phyloP scores from a whole-genome alignment of 495 filamentous ascomycete species.

The Gamarada debralockiae region DNA sequence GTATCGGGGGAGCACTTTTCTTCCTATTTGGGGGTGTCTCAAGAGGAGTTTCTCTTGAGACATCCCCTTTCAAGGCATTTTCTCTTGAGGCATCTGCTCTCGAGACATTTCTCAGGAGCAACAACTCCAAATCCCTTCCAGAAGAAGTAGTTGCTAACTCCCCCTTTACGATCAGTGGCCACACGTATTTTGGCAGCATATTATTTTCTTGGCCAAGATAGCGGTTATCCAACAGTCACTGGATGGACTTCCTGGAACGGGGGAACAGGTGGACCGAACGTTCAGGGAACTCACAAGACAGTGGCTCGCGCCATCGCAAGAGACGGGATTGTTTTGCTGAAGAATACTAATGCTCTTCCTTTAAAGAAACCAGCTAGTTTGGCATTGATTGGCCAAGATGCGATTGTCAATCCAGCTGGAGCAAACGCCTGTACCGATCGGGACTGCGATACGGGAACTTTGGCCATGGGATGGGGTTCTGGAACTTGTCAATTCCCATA shows the following conservation, averaged over 20 bases:
- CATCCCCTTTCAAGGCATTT: too few species aligned
- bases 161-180: too few species aligned
- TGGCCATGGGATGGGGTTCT: constrained; percentile 93
- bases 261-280: constrained; percentile 72
- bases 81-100: too few species aligned
- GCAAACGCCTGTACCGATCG: constrained; percentile 85
- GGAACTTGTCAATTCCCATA: constrained; percentile 89
- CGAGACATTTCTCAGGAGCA: too few species aligned
- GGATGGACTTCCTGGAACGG: constrained; percentile 87
- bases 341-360: constrained; percentile 78
- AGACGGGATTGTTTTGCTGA: constrained; percentile 80
- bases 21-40: too few species aligned
- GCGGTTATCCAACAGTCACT: constrained; percentile 43
- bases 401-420: constrained; percentile 67
- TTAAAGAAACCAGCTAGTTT: constrained; percentile 70
- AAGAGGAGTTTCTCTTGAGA: too few species aligned
- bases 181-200: constrained; percentile 87
- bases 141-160: too few species aligned
- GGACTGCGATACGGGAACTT: constrained; percentile 77
- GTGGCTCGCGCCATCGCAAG: constrained; percentile 70
- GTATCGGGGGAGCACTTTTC: too few species aligned
- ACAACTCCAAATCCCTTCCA: too few species aligned
- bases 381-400: constrained; percentile 79
- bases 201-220: constrained; percentile 69
- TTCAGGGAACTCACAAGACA: constrained; percentile 68